Percentiles rank a stretch among this genome's conserved stretches.
These are phyloP conservation scores for Botrytis paeoniae DNA, from an alignment of 2,329 filamentous ascomycete genomes.

Conservation along the genomic window DNA sequence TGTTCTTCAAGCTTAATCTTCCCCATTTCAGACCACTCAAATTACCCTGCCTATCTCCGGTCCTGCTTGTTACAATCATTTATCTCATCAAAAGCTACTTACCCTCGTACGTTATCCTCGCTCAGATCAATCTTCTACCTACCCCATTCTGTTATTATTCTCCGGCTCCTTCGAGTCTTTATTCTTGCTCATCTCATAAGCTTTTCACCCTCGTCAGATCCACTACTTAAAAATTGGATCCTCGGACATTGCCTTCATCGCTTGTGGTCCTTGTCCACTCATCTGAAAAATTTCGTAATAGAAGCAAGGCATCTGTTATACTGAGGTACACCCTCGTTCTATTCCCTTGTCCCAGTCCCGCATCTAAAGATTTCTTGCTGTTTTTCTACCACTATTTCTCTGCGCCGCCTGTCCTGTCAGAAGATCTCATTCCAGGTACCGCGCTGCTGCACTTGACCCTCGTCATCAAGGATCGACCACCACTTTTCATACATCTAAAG, in stretches of 20 bases:
- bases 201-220: conserved; percentile 32
- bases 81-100: conserved; percentile 20
- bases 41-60: conserved; percentile 9
- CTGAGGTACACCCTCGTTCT: conserved; percentile 38
- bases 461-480: conserved; percentile 37
- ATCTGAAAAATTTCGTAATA: conserved; percentile 34
- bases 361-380: conserved; percentile 22
- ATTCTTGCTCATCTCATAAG: conserved; percentile 19
- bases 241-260: conserved; percentile 37
- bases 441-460: conserved; percentile 36
- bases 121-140: conserved; percentile 33
- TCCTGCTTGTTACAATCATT: conserved; percentile 23
- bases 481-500: conserved; percentile 32
- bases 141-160: conserved; percentile 28
- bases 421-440: conserved; percentile 34
- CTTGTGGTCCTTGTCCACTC: conserved; percentile 29
- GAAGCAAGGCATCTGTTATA: conserved; percentile 37
- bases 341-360: conserved; percentile 33
- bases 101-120: conserved; percentile 32
- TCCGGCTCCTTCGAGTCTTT: conserved; percentile 28
- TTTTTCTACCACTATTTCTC: conserved; percentile 26
- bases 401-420: conserved; percentile 29
- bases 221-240: conserved; percentile 33
- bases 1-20: conserved; percentile 19
- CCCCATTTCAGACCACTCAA: conserved; percentile 14